These are phyloP conservation scores for Saccharomyces hybrid DNA, from an alignment of 1,139 yeast genomes.

Conservation along the genomic window DNA sequence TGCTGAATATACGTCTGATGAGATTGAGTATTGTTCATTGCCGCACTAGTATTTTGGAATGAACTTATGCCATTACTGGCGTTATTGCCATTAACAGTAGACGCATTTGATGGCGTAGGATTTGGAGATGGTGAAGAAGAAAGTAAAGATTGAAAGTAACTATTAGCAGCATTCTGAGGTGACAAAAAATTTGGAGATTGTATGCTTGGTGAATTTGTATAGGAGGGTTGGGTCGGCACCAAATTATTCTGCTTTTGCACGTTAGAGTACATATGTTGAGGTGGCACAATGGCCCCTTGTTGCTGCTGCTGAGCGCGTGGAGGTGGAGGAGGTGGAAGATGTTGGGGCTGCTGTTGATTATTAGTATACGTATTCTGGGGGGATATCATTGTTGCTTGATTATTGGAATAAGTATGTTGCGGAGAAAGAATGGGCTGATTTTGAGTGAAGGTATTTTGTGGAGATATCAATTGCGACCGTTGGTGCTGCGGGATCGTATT, in stretches of 20 bases:
- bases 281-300: background rate
- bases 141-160: conserved; percentile 23
- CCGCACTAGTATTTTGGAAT: background rate
- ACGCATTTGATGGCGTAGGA: background rate
- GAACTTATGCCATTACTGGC: background rate
- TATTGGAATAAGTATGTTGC: background rate
- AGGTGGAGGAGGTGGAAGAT: conserved; percentile 14
- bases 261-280: conserved; percentile 8
- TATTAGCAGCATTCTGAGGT: conserved; percentile 20
- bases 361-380: conserved; percentile 2
- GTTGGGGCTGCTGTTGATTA: conserved; percentile 20
- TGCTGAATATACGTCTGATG: conserved; percentile 10
- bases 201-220: conserved; percentile 16
- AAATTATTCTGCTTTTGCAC: conserved; percentile 3
- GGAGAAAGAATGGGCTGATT: background rate
- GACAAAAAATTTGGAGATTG: conserved; percentile 21
- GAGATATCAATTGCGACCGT: conserved; percentile 34
- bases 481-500: conserved; percentile 40
- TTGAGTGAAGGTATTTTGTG: background rate
- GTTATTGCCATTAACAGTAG: background rate
- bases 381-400: background rate
- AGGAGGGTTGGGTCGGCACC: background rate
- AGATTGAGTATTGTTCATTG: background rate
- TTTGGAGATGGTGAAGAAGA: conserved; percentile 24
- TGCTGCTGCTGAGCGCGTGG: conserved; percentile 13